Evolutionary conservation across 108 stramenopile species (phyloP).

Genomic region (Stephanodiscus minutulus): DNA sequence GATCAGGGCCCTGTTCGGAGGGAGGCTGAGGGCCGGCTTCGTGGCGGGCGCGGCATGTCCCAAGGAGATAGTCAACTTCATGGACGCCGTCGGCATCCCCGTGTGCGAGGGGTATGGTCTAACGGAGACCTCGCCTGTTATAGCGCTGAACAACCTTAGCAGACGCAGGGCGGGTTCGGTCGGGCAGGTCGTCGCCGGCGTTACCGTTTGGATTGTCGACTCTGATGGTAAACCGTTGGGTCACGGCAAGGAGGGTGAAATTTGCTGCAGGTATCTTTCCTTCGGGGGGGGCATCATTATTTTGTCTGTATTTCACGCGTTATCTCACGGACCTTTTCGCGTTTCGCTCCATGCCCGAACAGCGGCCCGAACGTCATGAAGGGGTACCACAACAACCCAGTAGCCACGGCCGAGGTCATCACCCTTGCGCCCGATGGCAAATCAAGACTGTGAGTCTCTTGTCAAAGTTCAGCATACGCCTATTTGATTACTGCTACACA

Average conservation of each 20-base stretch:
- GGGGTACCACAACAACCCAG: too few relatives aligned
- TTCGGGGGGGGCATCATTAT: conserved; percentile 89
- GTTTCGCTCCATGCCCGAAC: conserved; percentile 45
- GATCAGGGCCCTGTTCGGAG: conserved; percentile 91
- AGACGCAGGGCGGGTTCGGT: conserved; percentile 72
- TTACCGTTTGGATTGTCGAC: conserved; percentile 71
- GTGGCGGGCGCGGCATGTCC: conserved; percentile 92
- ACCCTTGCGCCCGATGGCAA: too few relatives aligned
- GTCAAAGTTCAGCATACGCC: too few relatives aligned
- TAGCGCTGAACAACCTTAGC: conserved; percentile 77
- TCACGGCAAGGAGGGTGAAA: too few relatives aligned
- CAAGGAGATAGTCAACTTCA: conserved; percentile 85
- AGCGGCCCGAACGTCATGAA: too few relatives aligned
- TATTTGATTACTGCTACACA: too few relatives aligned
- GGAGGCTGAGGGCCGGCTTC: conserved; percentile 76
- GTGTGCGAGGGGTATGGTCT: conserved; percentile 93
- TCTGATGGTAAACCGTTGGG: conserved; percentile 62
- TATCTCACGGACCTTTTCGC: too few relatives aligned
- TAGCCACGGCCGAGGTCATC: too few relatives aligned
- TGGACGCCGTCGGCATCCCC: conserved; percentile 91
- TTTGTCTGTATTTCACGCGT: conserved; percentile 8
- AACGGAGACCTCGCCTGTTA: conserved; percentile 92
- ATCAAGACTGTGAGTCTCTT: too few relatives aligned
- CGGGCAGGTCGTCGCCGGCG: conserved; percentile 77
- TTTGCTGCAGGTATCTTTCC: conserved; percentile 21